phyloP scores from a whole-genome alignment of 192 early-diverging fungal species.

The Linderina pennispora region DNA sequence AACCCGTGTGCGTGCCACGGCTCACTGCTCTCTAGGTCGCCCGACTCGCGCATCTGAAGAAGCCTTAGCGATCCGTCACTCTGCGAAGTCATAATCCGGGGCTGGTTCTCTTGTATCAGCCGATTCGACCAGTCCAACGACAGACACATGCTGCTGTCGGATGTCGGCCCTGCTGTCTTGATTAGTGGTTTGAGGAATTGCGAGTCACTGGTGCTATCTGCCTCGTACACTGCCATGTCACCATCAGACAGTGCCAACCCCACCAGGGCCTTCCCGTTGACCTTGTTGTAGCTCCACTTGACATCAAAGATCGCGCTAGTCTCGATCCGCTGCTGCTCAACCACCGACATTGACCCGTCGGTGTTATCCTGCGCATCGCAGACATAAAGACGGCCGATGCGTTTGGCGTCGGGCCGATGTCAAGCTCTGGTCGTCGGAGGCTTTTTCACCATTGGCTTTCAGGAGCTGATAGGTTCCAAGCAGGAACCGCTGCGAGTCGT shows the following conservation, averaged over 20 bases:
- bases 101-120: neutral
- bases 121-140: conserved; percentile 90
- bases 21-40: conserved; percentile 15
- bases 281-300: conserved; percentile 60
- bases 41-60: conserved; percentile 45
- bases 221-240: conserved; percentile 46
- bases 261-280: conserved; percentile 44
- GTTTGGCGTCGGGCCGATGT: conserved; percentile 38
- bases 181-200: conserved; percentile 30
- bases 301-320: conserved; percentile 65
- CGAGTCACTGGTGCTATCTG: conserved; percentile 24
- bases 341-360: conserved; percentile 14
- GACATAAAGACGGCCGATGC: conserved; percentile 65
- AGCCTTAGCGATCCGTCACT: conserved; percentile 69
- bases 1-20: conserved; percentile 81
- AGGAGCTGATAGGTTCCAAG: conserved; percentile 71
- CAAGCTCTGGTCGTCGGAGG: conserved; percentile 11
- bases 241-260: conserved; percentile 62
- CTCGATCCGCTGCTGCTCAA: conserved; percentile 51
- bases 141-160: conserved; percentile 61
- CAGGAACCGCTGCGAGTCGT: conserved; percentile 45
- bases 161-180: conserved; percentile 30
- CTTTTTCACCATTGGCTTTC: conserved; percentile 2
- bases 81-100: conserved; percentile 60
- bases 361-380: conserved; percentile 36